Conservation (phyloP, 345 rosid genomes). For the Hibiscus syriacus region DNA sequence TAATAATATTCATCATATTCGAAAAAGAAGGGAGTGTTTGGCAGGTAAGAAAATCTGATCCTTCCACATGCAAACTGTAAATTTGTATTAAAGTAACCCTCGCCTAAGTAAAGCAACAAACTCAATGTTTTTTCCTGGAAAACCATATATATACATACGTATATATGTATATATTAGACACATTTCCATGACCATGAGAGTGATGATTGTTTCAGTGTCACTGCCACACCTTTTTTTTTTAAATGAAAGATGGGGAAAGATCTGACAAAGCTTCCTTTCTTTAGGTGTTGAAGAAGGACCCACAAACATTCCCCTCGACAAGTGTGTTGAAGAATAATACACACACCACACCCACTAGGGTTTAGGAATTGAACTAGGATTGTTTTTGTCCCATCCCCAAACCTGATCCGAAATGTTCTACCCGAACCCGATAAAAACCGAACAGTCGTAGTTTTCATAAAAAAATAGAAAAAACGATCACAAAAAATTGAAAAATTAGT, state of each 20-base stretch:
- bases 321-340: constrained; percentile 55
- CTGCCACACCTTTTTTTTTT: background rate
- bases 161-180: background rate
- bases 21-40: background rate
- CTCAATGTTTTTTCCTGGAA: no score
- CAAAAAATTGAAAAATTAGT: no score
- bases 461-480: no score
- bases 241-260: constrained; percentile 23
- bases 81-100: background rate
- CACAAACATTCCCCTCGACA: constrained; percentile 68
- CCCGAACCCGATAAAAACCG: no score
- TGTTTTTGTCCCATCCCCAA: no score
- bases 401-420: no score
- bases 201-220: constrained; percentile 22
- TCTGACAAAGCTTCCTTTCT: constrained; percentile 26
- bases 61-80: constrained; percentile 10
- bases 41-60: constrained; percentile 30
- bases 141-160: no score
- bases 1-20: background rate
- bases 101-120: background rate
- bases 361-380: background rate
- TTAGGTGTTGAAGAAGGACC: constrained; percentile 22
- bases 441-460: no score
- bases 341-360: constrained; percentile 36
- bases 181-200: constrained; percentile 13